Evolutionary conservation across 495 filamentous ascomycete genomes (phyloP), one percentile per base, ranked within the genome.

Genomic region (Symbiotaphrina buchneri): DNA sequence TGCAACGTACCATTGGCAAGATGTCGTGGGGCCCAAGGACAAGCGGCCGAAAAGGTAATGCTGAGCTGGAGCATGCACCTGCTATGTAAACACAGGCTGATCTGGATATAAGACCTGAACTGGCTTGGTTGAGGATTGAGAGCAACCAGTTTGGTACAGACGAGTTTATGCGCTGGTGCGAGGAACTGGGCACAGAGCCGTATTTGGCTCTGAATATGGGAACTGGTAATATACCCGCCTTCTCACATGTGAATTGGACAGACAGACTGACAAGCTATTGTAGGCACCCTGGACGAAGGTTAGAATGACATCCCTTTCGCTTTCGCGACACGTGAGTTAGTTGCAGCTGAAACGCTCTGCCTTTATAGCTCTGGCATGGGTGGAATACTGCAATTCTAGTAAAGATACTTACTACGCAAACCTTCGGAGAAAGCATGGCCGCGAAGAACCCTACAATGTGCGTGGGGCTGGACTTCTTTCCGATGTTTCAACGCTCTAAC

Each of bases 1-100:
- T 22, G 76, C 77, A 2, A 82, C 77, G 4, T 84, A 84, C 43
- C 75, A 81, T 47, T 84, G 77, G 77, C 54, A 69, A 18, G 76
- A 84, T 51, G 76, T 75, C 13, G 55, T 84, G 36, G 75, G 76
- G 5, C 74, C 74, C 4, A 63, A 59, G 30, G 71, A 75, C 17
- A 51, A 68, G 27, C 53, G 76, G 22, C 75, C 74, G 5, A 44
- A 50, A 19, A 47, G 56, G 55, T 63, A 55, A n/a, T n/a, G n/a
- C n/a, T n/a, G n/a, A n/a, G n/a, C n/a, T n/a, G n/a, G n/a, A n/a
- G n/a, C n/a, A n/a, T 39, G 10, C 17, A 36, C 17, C 14, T 17
- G 15, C 22, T n/a, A 20, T 21, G 25, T 18, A 15, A 10, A 21
- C 7, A 32, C 32, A 18, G 3, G 55, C 29, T 56, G 76, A 39